Percentiles rank a stretch among this genome's conserved stretches.
phyloP scores from a whole-genome alignment of 495 filamentous ascomycete genomes.

The Trichocladium antarcticum region DNA sequence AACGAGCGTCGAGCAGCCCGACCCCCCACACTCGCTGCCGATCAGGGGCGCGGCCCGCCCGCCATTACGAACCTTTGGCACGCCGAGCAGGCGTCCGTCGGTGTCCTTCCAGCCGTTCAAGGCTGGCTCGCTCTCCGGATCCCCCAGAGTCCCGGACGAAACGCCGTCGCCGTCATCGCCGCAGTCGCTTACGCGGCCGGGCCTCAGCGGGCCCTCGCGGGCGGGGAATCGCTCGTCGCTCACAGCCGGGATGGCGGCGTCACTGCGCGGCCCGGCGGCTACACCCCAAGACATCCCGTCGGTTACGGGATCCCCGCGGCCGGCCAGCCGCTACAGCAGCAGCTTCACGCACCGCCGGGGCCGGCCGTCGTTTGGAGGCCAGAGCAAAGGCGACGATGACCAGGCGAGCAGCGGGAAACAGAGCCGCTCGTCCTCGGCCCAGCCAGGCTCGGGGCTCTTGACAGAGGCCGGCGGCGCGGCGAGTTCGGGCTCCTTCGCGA shows the following conservation, averaged over 20 bases:
- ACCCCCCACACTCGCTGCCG: slow-evolving; percentile 36
- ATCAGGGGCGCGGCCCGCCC: slow-evolving; percentile 28
- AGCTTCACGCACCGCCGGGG: slow-evolving; percentile 56
- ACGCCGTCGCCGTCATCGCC: slow-evolving; percentile 46
- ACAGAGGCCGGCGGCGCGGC: slow-evolving; percentile 57
- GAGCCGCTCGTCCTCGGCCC: slow-evolving; percentile 72
- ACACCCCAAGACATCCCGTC: slow-evolving; percentile 44
- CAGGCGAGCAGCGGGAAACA: slow-evolving; percentile 77
- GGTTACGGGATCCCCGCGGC: slow-evolving; percentile 48
- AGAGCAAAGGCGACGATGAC: slow-evolving; percentile 69
- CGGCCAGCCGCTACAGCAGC: slow-evolving; percentile 73
- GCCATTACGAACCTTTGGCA: slow-evolving; percentile 38
- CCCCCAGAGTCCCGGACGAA: slow-evolving; percentile 44
- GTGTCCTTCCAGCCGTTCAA: slow-evolving; percentile 93
- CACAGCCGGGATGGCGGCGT: slow-evolving; percentile 53
- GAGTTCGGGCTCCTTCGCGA: slow-evolving; percentile 69
- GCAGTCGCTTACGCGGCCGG: slow-evolving; percentile 41
- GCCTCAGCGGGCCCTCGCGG: slow-evolving; percentile 47
- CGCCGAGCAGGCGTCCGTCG: slow-evolving; percentile 51
- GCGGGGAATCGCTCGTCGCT: slow-evolving; percentile 56
- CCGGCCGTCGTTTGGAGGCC: slow-evolving; percentile 60
- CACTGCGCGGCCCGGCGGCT: slow-evolving; percentile 48
- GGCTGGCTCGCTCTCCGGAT: slow-evolving; percentile 84
- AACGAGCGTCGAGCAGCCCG: slow-evolving; percentile 34
- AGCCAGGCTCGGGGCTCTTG: slow-evolving; percentile 75